Percentiles rank a stretch among this genome's conserved stretches.
phyloP scores from a whole-genome alignment of 2,329 filamentous ascomycete genomes.

The Cercospora janseana region DNA sequence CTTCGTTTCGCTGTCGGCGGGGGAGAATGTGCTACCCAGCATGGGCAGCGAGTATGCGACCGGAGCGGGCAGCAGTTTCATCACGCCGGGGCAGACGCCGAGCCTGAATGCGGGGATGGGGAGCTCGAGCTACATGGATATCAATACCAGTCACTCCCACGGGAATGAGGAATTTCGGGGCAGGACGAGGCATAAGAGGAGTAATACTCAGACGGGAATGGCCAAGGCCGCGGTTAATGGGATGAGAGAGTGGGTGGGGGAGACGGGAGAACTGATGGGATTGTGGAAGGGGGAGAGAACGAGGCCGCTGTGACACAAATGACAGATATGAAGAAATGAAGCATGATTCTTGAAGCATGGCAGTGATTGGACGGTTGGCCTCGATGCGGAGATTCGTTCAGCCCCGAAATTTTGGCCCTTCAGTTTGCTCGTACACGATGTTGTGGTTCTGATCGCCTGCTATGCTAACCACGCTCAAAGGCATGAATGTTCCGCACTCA shows the following conservation, averaged over 20 bases:
- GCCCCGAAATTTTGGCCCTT: no score
- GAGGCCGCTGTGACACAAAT: slow-evolving; percentile 41
- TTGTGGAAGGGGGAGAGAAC: slow-evolving; percentile 60
- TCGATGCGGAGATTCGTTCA: no score
- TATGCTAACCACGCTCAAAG: no score
- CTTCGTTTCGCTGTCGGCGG: slow-evolving; percentile 90
- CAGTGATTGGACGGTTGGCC: no score
- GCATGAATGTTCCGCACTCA: no score
- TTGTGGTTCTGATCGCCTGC: no score
- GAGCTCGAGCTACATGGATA: slow-evolving; percentile 9
- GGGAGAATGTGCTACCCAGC: slow-evolving; percentile 89
- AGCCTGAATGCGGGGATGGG: slow-evolving; percentile 21
- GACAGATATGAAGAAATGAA: background rate
- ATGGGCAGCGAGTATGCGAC: slow-evolving; percentile 77
- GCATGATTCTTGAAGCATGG: background rate
- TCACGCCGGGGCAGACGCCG: slow-evolving; percentile 45
- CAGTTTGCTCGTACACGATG: no score
- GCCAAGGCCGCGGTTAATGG: slow-evolving; percentile 59
- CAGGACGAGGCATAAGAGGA: slow-evolving; percentile 48
- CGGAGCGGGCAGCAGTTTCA: slow-evolving; percentile 54
- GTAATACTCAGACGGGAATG: slow-evolving; percentile 55
- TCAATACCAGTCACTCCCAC: slow-evolving; percentile 5
- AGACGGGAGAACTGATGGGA: slow-evolving; percentile 61
- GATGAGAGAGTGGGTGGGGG: slow-evolving; percentile 63
- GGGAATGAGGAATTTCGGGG: slow-evolving; percentile 41